Conservation (phyloP, 208 protist genomes). For the Acanthamoeba healyi region DNA sequence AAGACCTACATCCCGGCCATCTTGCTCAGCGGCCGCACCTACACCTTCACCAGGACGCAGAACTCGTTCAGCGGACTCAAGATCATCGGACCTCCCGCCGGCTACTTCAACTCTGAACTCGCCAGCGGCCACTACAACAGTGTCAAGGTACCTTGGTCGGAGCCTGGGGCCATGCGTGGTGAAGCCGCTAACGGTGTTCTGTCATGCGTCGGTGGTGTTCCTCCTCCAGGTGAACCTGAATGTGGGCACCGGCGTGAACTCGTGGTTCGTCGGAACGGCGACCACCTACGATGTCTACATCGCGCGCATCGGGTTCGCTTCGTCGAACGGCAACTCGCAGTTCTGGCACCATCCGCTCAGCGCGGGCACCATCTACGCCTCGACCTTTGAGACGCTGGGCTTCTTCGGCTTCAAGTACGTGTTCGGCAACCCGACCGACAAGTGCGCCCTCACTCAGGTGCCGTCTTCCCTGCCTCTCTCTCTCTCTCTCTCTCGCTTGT, state of each 20-base stretch:
- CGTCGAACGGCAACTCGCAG: constrained; percentile 33
- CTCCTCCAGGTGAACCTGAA: not conserved
- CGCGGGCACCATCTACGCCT: constrained; percentile 1
- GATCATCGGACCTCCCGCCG: not conserved
- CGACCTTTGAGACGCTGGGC: not conserved
- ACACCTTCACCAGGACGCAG: constrained; percentile 18
- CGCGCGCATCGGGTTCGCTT: not conserved
- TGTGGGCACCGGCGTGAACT: not conserved
- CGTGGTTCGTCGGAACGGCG: not conserved
- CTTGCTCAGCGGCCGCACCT: not conserved
- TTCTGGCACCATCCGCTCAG: not conserved
- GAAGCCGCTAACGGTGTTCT: no score
- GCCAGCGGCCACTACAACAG: not conserved
- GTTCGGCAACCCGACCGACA: not conserved
- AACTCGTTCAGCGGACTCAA: not conserved
- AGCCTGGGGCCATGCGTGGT: no score
- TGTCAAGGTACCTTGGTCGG: no score
- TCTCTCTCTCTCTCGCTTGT: no score
- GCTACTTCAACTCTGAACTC: not conserved
- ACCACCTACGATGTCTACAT: constrained; percentile 13
- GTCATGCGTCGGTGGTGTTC: no score
- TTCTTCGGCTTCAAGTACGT: constrained; percentile 27
- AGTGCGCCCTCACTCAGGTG: not conserved
- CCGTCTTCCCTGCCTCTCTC: no score
- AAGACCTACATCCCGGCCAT: not conserved